Evolutionary conservation across 257 asterid species (phyloP).

Genomic region (Solanum virginianum): DNA sequence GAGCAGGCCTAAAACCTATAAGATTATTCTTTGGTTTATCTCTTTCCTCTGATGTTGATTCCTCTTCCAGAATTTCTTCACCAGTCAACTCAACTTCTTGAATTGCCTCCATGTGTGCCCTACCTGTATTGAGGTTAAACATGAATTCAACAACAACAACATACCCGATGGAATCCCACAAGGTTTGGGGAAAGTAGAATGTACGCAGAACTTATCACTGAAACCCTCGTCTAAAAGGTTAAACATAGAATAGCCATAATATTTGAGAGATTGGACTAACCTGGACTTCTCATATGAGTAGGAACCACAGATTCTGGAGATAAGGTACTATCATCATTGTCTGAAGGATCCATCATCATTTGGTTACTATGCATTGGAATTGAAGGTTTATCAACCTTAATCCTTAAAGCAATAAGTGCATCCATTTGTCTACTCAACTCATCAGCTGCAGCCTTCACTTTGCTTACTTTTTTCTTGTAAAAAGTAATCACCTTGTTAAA

Average conservation of each 20-base stretch:
- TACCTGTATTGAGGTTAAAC: constrained; percentile 10
- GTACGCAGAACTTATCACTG: too few species aligned
- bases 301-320: constrained; percentile 32
- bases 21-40: neutral
- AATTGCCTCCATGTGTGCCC: constrained; percentile 28
- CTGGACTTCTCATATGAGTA: constrained; percentile 23
- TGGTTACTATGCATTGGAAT: neutral
- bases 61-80: constrained; percentile 10
- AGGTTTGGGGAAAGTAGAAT: too few species aligned
- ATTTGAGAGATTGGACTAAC: constrained; percentile 10
- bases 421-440: constrained; percentile 69
- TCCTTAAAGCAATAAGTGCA: constrained; percentile 66
- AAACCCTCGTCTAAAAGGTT: too few species aligned
- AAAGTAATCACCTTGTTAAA: constrained; percentile 58
- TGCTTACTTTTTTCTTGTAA: constrained; percentile 36
- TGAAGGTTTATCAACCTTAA: constrained; percentile 38
- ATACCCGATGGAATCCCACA: too few species aligned
- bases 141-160: neutral
- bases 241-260: neutral
- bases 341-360: neutral
- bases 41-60: neutral
- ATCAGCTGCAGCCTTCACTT: constrained; percentile 38
- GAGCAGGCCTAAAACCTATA: constrained; percentile 20
- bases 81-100: constrained; percentile 56
- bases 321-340: neutral